phyloP scores from a whole-genome alignment of 192 early-diverging fungal species.

The Linnemannia hyalina region DNA sequence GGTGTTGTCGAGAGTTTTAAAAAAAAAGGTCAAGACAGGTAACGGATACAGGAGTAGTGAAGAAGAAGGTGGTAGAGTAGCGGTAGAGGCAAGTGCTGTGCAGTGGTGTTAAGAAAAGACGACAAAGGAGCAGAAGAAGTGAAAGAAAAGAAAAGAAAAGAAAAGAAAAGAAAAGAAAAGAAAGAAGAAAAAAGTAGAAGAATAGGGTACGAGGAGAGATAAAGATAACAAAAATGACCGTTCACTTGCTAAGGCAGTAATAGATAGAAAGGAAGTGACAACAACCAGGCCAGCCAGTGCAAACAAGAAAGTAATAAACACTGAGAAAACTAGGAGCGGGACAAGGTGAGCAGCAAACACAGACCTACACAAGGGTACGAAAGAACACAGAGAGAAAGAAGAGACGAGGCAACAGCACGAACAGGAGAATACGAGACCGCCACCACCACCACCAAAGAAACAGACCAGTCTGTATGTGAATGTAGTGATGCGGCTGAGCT shows the following conservation, averaged over 20 bases:
- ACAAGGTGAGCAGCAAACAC: not conserved
- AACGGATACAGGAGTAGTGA: not conserved
- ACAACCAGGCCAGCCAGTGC: too few relatives aligned
- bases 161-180: not conserved
- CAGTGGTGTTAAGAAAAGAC: not conserved
- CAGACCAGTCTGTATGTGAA: too few relatives aligned
- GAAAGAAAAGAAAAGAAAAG: not conserved
- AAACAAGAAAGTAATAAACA: too few relatives aligned
- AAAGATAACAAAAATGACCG: too few relatives aligned
- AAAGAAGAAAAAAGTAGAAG: not conserved
- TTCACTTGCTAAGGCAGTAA: too few relatives aligned
- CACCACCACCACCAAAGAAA: not conserved
- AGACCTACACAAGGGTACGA: too few relatives aligned
- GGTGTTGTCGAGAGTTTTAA: not conserved
- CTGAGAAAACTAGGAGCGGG: not conserved
- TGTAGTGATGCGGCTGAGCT: not conserved
- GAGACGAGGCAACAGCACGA: not conserved
- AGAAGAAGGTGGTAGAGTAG: not conserved
- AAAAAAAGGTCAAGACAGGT: not conserved
- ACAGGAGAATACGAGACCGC: not conserved
- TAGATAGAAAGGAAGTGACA: too few relatives aligned
- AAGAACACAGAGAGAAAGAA: not conserved
- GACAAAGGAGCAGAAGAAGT: not conserved
- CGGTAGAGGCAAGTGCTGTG: not conserved
- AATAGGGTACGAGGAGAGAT: too few relatives aligned